Conservation (phyloP, 2,329 filamentous ascomycete genomes). For the Colletotrichum orchidophilum region DNA sequence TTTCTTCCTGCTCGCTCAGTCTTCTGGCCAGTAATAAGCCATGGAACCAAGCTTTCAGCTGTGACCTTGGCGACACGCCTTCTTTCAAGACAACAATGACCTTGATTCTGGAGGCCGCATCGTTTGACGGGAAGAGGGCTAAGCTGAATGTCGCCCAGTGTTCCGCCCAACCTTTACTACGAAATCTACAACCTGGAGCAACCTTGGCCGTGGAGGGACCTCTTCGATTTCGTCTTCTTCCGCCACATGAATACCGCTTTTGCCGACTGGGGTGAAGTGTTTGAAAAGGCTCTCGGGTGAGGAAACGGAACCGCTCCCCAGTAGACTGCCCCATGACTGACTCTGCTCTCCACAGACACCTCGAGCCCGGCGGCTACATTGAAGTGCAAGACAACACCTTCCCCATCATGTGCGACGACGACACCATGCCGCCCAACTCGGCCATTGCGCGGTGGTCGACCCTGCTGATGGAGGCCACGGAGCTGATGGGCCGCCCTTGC, state of each 20-base stretch:
- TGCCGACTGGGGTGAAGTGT: conserved; percentile 37
- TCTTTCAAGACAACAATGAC: conserved; percentile 24
- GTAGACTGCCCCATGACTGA: conserved; percentile 31
- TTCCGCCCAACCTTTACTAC: conserved; percentile 56
- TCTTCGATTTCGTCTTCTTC: conserved; percentile 48
- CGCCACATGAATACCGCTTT: conserved; percentile 45
- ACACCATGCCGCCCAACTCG: conserved; percentile 40
- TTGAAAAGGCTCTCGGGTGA: conserved; percentile 36
- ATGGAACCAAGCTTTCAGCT: conserved; percentile 31
- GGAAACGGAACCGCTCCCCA: conserved; percentile 46
- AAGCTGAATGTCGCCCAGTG: conserved; percentile 39
- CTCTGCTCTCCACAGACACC: conserved; percentile 16
- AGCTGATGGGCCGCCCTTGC: conserved; percentile 29
- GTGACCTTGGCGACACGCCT: conserved; percentile 13
- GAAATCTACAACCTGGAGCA: conserved; percentile 48
- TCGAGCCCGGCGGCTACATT: conserved; percentile 46
- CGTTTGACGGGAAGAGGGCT: conserved; percentile 35
- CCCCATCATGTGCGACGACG: conserved; percentile 43
- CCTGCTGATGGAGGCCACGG: conserved; percentile 44
- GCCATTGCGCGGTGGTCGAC: conserved; percentile 42
- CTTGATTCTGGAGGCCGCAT: not conserved
- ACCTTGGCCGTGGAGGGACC: conserved; percentile 43
- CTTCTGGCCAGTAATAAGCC: not conserved
- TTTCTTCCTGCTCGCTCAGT: conserved; percentile 9
- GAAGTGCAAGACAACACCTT: conserved; percentile 44